These are phyloP conservation scores for Hanseniaspora nectarophila DNA, from an alignment of 805 yeast genomes.

Conservation along the genomic window DNA sequence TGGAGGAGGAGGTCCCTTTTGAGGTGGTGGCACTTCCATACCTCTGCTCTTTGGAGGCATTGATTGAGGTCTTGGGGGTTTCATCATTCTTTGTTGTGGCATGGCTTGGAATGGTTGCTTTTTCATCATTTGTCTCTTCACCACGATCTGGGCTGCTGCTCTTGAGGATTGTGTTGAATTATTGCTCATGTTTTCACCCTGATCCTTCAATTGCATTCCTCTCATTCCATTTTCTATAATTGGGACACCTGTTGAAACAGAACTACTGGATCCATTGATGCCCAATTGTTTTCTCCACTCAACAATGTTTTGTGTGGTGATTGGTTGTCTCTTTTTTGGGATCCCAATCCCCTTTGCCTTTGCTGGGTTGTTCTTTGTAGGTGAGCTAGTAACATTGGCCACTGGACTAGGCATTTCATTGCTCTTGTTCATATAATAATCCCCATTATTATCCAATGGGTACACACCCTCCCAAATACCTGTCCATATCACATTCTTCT, in stretches of 20 bases:
- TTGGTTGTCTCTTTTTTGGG: slow-evolving; percentile 24
- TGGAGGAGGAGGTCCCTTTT: neutral
- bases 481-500: slow-evolving; percentile 59
- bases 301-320: slow-evolving; percentile 28
- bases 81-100: neutral
- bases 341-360: slow-evolving; percentile 9
- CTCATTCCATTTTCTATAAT: neutral
- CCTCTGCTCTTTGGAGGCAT: neutral
- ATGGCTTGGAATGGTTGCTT: slow-evolving; percentile 4
- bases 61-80: neutral
- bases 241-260: slow-evolving; percentile 1
- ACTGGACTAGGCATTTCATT: no score
- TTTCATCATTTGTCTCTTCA: slow-evolving; percentile 9
- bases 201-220: neutral
- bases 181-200: neutral
- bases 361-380: slow-evolving; percentile 6
- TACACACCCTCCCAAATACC: slow-evolving; percentile 51
- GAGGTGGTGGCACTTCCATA: neutral
- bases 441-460: neutral
- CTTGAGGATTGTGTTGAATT: neutral
- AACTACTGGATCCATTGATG: slow-evolving; percentile 17
- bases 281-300: slow-evolving; percentile 30
- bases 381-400: neutral
- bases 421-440: neutral
- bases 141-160: slow-evolving; percentile 12